Base-by-base conservation (phyloP, 352 stramenopile genomes). In the Phytophthora hibernalis region DNA sequence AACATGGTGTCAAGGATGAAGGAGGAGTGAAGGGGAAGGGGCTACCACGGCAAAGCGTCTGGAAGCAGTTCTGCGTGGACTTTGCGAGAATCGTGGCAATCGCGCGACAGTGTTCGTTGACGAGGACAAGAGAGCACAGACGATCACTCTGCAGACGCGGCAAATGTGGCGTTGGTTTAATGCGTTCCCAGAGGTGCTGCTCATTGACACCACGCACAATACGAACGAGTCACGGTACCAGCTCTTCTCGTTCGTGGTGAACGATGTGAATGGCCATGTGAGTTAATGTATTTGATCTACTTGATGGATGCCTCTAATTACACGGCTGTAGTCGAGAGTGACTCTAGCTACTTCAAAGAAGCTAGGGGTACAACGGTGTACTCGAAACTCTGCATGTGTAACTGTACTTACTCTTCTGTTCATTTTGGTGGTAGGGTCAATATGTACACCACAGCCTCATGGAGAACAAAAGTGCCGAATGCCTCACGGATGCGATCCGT, bases 141-240 rank as follows among this genome's bases (percentile, higher is more conserved):
- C n/a, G n/a, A n/a, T n/a, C n/a, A n/a, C n/a, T n/a, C n/a, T n/a
- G n/a, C n/a, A n/a, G n/a, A n/a, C n/a, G n/a, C n/a, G n/a, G n/a
- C n/a, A n/a, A n/a, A n/a, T n/a, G n/a, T n/a, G n/a, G n/a, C n/a
- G n/a, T n/a, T n/a, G n/a, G n/a, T n/a, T n/a, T n/a, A n/a, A n/a
- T n/a, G n/a, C n/a, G 3, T 60, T 48, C 33, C 52, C 52, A 7
- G 26, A 60, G 22, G 52, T 60, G 7, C 26, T 60, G 11, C 22
- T 60, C 4, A 22, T 60, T 48, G 52, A 42, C 13, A 22, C 52
- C 12, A 60, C 52, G 24, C 52, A 60, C 35, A 49, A 49, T n/a
- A 60, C 52, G 2, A 49, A 60, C 21, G 28, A 50, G 6, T 49
- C 35, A 12, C 52, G 52, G 8, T 49, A 59, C 15, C 50, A 59